These are phyloP conservation scores for Musa itinerans DNA, from an alignment of 176 grass and related monocot genomes.

Conservation along the genomic window DNA sequence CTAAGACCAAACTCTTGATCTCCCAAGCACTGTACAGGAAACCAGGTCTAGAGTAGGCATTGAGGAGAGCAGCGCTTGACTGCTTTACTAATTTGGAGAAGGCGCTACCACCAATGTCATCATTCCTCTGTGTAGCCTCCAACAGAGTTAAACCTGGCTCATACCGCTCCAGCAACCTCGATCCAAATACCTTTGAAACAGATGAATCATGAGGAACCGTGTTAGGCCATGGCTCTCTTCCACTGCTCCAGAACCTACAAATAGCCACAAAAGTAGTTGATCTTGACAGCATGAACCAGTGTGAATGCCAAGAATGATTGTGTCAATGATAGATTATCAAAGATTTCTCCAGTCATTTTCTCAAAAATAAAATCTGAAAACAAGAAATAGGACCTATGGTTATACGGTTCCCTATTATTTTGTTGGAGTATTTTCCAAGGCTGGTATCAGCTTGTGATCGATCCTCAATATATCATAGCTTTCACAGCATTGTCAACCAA, in stretches of 20 bases:
- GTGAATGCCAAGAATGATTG: not conserved
- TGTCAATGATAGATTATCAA: not conserved
- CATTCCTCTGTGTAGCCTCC: slow-evolving; percentile 73
- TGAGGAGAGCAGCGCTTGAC: slow-evolving; percentile 69
- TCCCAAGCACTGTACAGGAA: slow-evolving; percentile 88
- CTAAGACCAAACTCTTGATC: slow-evolving; percentile 71
- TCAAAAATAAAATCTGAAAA: not conserved
- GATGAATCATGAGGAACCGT: slow-evolving; percentile 66
- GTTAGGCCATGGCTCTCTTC: slow-evolving; percentile 77
- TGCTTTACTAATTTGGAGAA: slow-evolving; percentile 80
- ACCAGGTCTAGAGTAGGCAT: slow-evolving; percentile 52
- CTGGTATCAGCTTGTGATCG: not conserved
- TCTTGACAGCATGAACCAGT: not conserved
- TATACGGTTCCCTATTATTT: too few relatives aligned
- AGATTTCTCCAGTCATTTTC: not conserved
- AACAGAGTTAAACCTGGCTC: slow-evolving; percentile 64
- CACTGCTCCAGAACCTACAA: slow-evolving; percentile 85
- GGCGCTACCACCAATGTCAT: slow-evolving; percentile 43
- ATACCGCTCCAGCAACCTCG: slow-evolving; percentile 66
- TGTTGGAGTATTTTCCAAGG: too few relatives aligned
- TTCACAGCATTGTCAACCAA: not conserved
- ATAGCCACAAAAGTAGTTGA: not conserved
- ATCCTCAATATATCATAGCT: not conserved
- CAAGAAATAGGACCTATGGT: too few relatives aligned
- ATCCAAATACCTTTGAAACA: slow-evolving; percentile 74